Evolutionary conservation across 805 yeast genomes (phyloP), one percentile per base, ranked within the genome.

Genomic region (Alloascoidea africana): DNA sequence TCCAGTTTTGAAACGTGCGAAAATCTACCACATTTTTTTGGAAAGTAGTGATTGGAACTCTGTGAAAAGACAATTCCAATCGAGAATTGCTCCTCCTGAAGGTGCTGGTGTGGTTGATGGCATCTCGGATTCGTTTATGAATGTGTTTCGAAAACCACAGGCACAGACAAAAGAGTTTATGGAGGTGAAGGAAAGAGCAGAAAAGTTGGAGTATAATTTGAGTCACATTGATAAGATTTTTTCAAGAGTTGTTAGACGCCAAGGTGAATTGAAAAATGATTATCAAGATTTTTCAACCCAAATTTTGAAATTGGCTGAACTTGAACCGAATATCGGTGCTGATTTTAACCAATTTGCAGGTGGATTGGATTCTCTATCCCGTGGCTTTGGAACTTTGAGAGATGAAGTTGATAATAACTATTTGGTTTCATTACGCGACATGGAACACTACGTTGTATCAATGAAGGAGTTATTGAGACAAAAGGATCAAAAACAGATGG

Each of bases 401-500:
- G 64, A 60, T 32, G 60, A 59, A 41, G 63, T 85, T 40, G 96
- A 89, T 49, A 80, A 76, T 46, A 77, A 85, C 32, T 91, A 84
- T 50, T 65, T 85, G 36, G 81, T 83, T 2, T 75, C 93, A 8
- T 59, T 91, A 45, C 79, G 82, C 46, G 97, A 91, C 55, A 66
- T 91, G 57, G 85, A 89, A 44, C 87, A 83, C 56, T 91, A 81
- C 47, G 70, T 79, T 34, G 62, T 60, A 36, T 71, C 80, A 16
- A 59, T 81, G 46, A 74, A 74, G 49, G 72, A 68, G 43, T 60
- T 89, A 41, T 70, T 91, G 38, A 86, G 80, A 51, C 66, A 82
- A 40, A 85, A 89, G 45, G 97, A 89, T 50, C 86, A 85, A 52
- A 87, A 87, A 54, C 87, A 83, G 48, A 70, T 89, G 17, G 98